phyloP scores from a whole-genome alignment of 116 monocot genomes.

The Papilionanthe hybrid region DNA sequence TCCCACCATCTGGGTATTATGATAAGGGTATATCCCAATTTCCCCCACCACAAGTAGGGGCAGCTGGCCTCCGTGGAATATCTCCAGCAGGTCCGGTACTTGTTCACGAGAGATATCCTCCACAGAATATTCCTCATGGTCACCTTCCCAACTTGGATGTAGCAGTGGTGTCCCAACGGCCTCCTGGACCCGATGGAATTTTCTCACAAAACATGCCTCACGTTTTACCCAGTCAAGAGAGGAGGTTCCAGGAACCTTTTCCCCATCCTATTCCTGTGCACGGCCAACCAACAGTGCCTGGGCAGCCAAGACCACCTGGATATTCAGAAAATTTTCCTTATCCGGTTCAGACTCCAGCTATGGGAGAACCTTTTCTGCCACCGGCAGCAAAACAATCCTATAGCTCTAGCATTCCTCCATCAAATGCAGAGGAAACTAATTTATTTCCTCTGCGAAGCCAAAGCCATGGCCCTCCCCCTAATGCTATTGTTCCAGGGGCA shows the following conservation, averaged over 20 bases:
- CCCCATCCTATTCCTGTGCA: slow-evolving; percentile 16
- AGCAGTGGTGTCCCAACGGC: slow-evolving; percentile 23
- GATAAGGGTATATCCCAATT: slow-evolving; percentile 23
- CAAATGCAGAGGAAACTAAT: slow-evolving; percentile 8
- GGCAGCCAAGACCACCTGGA: slow-evolving; percentile 33
- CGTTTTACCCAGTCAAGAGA: slow-evolving; percentile 15
- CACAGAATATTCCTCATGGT: slow-evolving; percentile 17
- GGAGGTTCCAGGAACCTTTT: slow-evolving; percentile 25
- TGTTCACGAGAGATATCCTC: slow-evolving; percentile 19
- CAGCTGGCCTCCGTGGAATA: slow-evolving; percentile 18
- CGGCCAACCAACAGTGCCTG: slow-evolving; percentile 21
- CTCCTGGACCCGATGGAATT: slow-evolving; percentile 32
- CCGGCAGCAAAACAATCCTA: slow-evolving; percentile 16
- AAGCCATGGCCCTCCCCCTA: slow-evolving; percentile 11
- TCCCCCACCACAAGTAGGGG: slow-evolving; percentile 11
- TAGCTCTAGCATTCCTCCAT: slow-evolving; percentile 14
- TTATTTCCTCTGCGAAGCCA: slow-evolving; percentile 12
- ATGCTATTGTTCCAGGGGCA: slow-evolving; percentile 12
- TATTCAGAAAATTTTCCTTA: slow-evolving; percentile 28
- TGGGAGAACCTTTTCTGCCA: slow-evolving; percentile 3
- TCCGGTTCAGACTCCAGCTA: slow-evolving; percentile 9
- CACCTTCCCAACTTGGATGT: slow-evolving; percentile 22
- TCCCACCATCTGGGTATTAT: slow-evolving; percentile 22
- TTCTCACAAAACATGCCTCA: slow-evolving; percentile 33
- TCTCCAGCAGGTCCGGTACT: slow-evolving; percentile 17